Base-by-base conservation (phyloP, 331 rosid species). In the Malus hybrid region DNA sequence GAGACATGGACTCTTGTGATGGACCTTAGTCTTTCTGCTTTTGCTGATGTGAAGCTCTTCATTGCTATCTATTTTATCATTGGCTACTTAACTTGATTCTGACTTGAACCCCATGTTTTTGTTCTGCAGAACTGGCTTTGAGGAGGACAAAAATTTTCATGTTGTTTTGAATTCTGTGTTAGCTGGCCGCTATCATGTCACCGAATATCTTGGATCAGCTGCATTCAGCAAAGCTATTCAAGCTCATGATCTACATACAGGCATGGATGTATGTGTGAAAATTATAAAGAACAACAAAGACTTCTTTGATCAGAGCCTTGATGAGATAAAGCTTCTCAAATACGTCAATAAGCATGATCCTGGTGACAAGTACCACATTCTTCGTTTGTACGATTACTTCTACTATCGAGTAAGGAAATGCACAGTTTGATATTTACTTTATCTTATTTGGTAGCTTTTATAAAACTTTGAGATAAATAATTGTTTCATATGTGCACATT, bases 171-270 rank as follows among this genome's bases (percentile, higher is more conserved):
- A 92, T 86, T 94, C 99, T 10, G 96, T 94, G 66, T 76, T 94
- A 82, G 99, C 99, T 68, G 97, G 99, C 76, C 99, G 99, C 68
- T 94, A 92, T 85, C 99, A 94, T 75, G 99, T 94, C 68, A 94
- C 99, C 13, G 99, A 94, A 83, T 94, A 87, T 92, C 93, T 94
- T 72, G 99, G 99, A 68, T 94, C 99, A 68, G 99, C 99, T 60
- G 99, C 99, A 68, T 94, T 94, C 82, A 94, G 99, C 84, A 94
- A 94, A 89, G 99, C 99, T 74, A 92, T 94, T 72, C 99, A 94
- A 74, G 99, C 99, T 53, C 99, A 94, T 83, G 99, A 95, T 72
- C 83, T 92, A 86, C 97, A 94, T 72, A 94, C 97, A 7, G 97
- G 97, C 77, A 88, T 95, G 93, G 99, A 95, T 88, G 97, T 95